These are phyloP conservation scores for Jacaranda copaia DNA, from an alignment of 257 asterid genomes.

Conservation along the genomic window DNA sequence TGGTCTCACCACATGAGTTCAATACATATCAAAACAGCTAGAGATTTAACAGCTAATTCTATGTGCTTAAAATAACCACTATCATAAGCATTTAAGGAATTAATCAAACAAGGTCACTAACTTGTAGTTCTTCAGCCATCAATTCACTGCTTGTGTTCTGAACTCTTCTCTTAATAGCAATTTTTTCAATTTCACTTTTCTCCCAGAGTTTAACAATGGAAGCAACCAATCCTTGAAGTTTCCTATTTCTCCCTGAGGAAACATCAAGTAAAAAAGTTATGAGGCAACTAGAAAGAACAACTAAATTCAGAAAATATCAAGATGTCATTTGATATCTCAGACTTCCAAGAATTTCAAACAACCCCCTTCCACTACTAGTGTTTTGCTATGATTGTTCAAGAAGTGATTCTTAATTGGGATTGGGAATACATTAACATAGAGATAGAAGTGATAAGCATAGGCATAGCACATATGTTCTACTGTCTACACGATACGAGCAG, in stretches of 20 bases:
- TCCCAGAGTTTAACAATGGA: slow-evolving; percentile 95
- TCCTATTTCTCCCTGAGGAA: slow-evolving; percentile 84
- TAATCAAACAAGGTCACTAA: slow-evolving; percentile 43
- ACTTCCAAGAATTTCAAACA: too few species aligned
- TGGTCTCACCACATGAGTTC: slow-evolving; percentile 29
- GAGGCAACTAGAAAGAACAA: slow-evolving; percentile 20
- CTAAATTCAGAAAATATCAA: neutral
- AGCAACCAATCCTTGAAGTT: slow-evolving; percentile 93
- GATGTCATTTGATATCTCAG: slow-evolving; percentile 14
- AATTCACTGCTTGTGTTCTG: slow-evolving; percentile 88
- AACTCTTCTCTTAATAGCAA: slow-evolving; percentile 92
- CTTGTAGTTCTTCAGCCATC: slow-evolving; percentile 99
- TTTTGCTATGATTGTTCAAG: too few species aligned
- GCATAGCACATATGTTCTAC: too few species aligned
- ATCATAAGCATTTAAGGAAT: slow-evolving; percentile 15
- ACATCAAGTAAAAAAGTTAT: slow-evolving; percentile 30
- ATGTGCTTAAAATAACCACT: slow-evolving; percentile 12
- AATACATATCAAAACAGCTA: slow-evolving; percentile 15
- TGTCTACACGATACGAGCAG: too few species aligned
- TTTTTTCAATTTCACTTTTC: slow-evolving; percentile 96
- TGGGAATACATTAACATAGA: too few species aligned
- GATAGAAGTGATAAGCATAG: too few species aligned
- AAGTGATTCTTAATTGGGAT: too few species aligned
- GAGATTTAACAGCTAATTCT: slow-evolving; percentile 3
- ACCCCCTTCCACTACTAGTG: too few species aligned